Conservation (phyloP, 352 stramenopile species). For the Globisporangium middletonii region DNA sequence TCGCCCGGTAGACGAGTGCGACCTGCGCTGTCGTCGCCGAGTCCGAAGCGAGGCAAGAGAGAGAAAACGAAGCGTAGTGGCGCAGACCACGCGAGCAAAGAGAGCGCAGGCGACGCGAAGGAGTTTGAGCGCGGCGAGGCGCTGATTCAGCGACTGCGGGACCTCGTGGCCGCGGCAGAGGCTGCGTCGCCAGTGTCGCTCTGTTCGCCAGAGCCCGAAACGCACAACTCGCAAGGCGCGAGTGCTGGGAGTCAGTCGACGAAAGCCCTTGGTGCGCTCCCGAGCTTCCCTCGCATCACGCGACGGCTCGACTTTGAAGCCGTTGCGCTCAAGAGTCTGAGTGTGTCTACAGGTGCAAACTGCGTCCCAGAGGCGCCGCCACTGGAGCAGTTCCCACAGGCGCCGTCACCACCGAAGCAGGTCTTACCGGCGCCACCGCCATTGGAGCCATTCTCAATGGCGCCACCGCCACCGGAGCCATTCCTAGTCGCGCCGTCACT, state of each 20-base stretch:
- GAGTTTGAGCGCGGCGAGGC: conserved; percentile 26
- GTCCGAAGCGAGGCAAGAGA: conserved; percentile 5
- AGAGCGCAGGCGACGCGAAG: conserved; percentile 3
- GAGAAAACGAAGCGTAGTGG: conserved; percentile 6
- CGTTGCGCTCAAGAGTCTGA: background rate
- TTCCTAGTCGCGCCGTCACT: too few species aligned
- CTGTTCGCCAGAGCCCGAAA: conserved; percentile 18
- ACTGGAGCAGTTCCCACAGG: background rate
- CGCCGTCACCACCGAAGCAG: conserved; percentile 6
- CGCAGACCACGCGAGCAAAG: conserved; percentile 3
- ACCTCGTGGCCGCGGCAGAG: conserved; percentile 22
- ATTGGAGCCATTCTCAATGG: background rate
- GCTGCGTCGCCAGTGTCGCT: conserved; percentile 15
- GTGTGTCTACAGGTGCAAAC: conserved; percentile 10
- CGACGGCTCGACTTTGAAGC: conserved; percentile 45
- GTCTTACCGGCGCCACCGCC: background rate
- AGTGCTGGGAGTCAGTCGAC: conserved; percentile 5
- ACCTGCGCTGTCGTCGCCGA: conserved; percentile 6
- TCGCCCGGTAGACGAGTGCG: background rate
- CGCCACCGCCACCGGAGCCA: too few species aligned
- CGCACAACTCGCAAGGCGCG: conserved; percentile 3
- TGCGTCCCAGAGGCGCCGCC: conserved; percentile 25
- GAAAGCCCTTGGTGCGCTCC: conserved; percentile 15
- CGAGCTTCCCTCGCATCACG: conserved; percentile 24
- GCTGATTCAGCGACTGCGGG: conserved; percentile 26